Base-by-base conservation (phyloP, 2,329 filamentous ascomycete species). In the Cytospora piceicola region DNA sequence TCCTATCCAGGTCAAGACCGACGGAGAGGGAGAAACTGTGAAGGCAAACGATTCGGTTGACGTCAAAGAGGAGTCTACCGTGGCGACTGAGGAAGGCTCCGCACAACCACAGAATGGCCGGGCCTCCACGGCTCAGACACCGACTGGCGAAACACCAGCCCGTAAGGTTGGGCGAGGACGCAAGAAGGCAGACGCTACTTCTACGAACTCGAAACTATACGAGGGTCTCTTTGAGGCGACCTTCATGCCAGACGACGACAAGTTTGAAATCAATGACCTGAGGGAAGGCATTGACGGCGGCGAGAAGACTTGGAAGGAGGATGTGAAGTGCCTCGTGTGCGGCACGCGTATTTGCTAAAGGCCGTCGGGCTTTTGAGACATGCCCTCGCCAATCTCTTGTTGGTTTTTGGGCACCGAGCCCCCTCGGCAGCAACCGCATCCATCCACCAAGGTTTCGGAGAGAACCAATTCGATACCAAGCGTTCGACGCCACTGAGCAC, bases 291-390 rank as follows among this genome's bases (percentile, higher is more conserved):
- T 86, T 8, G 72, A 73, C 2, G 82, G 80, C 12, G 83, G 83
- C 2, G 80, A 81, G 36, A 85, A 82, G 73, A 76, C 75, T 12
- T 88, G 85, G 85, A 81, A 77, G 14, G 83, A 87, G 71, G 78
- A 78, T 4, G 73, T 83, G 36, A 74, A 77, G 57, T 88, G 85
- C 68, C 77, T 87, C 42, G 71, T 84, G 51, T 88, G 85, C 71
- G 75, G 75, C 27, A 71, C 75, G n/a, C 74, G 75, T 53, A 81
- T 86, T 65, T 79, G 82, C 63, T 83, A 75, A 67, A 22, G 27
- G 15, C 24, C 11, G 6, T 7, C n/a, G 22, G n/a, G 42, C 42
- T n/a, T n/a, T n/a, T 7, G 42, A 22, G 42, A 22, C 42, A 46
- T 46, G 7, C 42, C 20, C n/a, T 46, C 20, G 42, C 36, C 42